Base-by-base conservation (phyloP, 305 asterid species). In the Ajuga reptans region DNA sequence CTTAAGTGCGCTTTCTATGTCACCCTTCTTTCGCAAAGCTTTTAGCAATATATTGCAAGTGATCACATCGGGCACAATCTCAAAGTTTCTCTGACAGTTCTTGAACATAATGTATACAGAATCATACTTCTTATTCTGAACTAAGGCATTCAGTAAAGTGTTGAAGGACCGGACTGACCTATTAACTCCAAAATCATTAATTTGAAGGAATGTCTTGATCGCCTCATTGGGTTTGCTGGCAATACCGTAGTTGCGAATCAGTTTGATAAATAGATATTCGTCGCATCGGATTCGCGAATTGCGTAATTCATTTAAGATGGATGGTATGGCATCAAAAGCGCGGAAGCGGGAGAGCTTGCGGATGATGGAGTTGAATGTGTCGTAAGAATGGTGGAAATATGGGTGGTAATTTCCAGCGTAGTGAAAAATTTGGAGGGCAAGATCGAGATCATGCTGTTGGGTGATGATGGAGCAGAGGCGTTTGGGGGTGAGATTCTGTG, bases 31-130 rank as follows among this genome's bases (percentile, higher is more conserved):
- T 73, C 98, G 85, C 69, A 90, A 71, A 27, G 94, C 97, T 75
- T 90, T 88, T 12, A 92, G 56, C 85, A 92, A 65, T 52, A 92
- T 87, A 65, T 92, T 90, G 81, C 95, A 87, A 51, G 95, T 88
- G 71, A 82, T 74, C 78, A 92, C 91, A 77, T 89, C 86, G 6
- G 97, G 97, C 74, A 84, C 54, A 27, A 90, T 83, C 51, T 42
- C 81, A 56, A 90, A 88, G 84, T 76, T 85, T 15, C 80, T 85
- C 70, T 68, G 82, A 69, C 92, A 78, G 55, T 77, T 88, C 74
- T 85, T 92, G 72, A 92, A 88, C 85, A 92, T 72, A 6, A 84
- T 42, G 79, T 87, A 76, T 12, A 87, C 96, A 45, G 84, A 84
- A 78, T 88, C 93, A 69, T 84, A 88, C 89, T 75, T 84, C 49